Percentiles rank a stretch among this genome's conserved stretches.
phyloP scores from a whole-genome alignment of 2,329 filamentous ascomycete species.

The Myotisia sp. region DNA sequence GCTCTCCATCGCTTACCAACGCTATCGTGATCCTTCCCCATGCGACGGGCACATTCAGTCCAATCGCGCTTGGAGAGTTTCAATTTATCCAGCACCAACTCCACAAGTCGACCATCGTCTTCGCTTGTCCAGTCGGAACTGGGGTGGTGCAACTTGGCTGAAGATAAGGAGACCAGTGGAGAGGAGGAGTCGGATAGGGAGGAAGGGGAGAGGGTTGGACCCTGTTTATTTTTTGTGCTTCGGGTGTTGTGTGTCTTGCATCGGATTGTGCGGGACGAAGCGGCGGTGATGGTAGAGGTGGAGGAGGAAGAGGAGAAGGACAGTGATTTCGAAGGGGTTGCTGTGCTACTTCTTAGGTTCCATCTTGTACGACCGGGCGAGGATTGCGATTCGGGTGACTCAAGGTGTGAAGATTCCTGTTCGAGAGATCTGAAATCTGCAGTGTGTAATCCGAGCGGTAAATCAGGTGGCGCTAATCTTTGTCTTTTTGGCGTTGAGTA shows the following conservation, averaged over 20 bases:
- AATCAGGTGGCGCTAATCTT: slow-evolving; percentile 28
- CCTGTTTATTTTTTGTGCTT: no score
- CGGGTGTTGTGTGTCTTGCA: background rate
- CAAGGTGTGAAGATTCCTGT: slow-evolving; percentile 6
- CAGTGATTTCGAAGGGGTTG: background rate
- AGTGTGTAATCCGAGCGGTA: slow-evolving; percentile 31
- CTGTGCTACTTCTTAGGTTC: slow-evolving; percentile 11
- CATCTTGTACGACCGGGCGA: slow-evolving; percentile 12
- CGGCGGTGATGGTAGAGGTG: background rate
- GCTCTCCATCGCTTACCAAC: slow-evolving; percentile 30
- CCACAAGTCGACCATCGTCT: slow-evolving; percentile 30
- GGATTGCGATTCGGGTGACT: slow-evolving; percentile 16
- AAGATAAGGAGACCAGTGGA: no score
- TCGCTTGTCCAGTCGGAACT: slow-evolving; percentile 24
- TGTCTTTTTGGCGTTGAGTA: slow-evolving; percentile 34
- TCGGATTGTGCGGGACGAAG: background rate
- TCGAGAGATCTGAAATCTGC: slow-evolving; percentile 32
- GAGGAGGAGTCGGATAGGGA: slow-evolving; percentile 8
- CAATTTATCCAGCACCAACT: slow-evolving; percentile 32
- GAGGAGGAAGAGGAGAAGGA: background rate
- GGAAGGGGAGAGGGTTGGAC: slow-evolving; percentile 3
- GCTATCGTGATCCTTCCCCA: slow-evolving; percentile 29
- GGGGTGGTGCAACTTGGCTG: no score
- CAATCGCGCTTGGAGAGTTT: slow-evolving; percentile 30
- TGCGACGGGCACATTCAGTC: slow-evolving; percentile 31